Base-by-base conservation (phyloP, 2,329 filamentous ascomycete genomes). In the Fusarium floridanum region DNA sequence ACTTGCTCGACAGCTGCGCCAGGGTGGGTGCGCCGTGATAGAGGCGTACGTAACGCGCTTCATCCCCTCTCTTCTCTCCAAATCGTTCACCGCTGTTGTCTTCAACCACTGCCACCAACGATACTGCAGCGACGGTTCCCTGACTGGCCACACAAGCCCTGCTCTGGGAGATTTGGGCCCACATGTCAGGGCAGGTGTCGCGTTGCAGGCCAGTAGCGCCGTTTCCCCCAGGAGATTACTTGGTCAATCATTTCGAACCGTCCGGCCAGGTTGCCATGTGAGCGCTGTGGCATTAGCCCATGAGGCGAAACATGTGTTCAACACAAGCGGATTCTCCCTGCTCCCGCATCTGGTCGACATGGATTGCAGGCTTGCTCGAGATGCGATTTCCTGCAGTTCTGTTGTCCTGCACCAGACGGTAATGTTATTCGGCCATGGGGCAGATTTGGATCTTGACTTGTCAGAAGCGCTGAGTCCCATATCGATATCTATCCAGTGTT, bases 171-270 rank as follows among this genome's bases (percentile, higher is more conserved):
- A 78, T 78, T 78, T 69, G 71, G 74, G 74, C 65, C 76, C 76
- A 74, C 71, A 37, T 24, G 64, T 66, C 62, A 73, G 74, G 75
- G 62, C 65, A 68, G 62, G 68, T 59, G 56, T 55, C 71, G 69
- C 57, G 61, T 71, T 64, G 65, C 71, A 71, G 74, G 39, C 76
- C 71, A 77, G 68, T 78, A 71, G 76, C 75, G 71, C 67, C 55
- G 41, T 67, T 67, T 66, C 69, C 72, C 50, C 71, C 64, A 75
- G 74, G 76, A 78, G 73, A 78, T 78, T 78, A 77, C 72, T 70
- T 76, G 64, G 72, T 71, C 71, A 75, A 66, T 70, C 59, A 70
- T 67, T 67, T 61, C 57, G 56, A 70, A 61, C 66, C 67, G 64
- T 62, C 70, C 72, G 61, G 64, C 64, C 67, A 71, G 74, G 74